A percentile compares a stretch with the other conserved stretches of the same genome.
Evolutionary conservation across 2,329 filamentous ascomycete genomes (phyloP).

Genomic region (Trichoderma simmonsii): DNA sequence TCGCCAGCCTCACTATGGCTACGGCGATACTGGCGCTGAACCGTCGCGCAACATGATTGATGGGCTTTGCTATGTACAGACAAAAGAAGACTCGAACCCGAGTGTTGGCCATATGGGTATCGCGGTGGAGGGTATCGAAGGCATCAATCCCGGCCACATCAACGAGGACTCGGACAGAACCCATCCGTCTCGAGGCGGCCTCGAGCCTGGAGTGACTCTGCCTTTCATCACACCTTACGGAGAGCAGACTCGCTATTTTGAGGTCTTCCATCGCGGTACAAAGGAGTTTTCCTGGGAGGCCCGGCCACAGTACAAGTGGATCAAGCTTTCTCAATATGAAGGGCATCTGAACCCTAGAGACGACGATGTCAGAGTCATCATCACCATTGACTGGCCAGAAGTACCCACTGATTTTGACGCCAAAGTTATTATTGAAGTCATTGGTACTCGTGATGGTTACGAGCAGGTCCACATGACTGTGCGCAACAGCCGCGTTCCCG

Average conservation of each 20-base stretch:
- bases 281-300: slow-evolving; percentile 31
- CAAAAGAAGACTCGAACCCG: slow-evolving; percentile 45
- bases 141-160: slow-evolving; percentile 36
- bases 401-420: slow-evolving; percentile 41
- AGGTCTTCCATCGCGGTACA: slow-evolving; percentile 36
- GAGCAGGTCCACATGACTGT: slow-evolving; percentile 34
- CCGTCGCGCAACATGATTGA: slow-evolving; percentile 53
- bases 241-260: slow-evolving; percentile 32
- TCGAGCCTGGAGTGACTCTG: slow-evolving; percentile 31
- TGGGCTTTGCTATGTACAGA: slow-evolving; percentile 53
- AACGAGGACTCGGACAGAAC: slow-evolving; percentile 54
- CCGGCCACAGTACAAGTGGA: slow-evolving; percentile 32
- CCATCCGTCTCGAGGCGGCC: slow-evolving; percentile 39
- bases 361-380: slow-evolving; percentile 30
- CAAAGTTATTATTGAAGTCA: slow-evolving; percentile 38
- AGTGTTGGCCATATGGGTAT: slow-evolving; percentile 41
- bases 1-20: slow-evolving; percentile 48
- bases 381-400: slow-evolving; percentile 34
- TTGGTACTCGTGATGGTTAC: slow-evolving; percentile 37
- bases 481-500: slow-evolving; percentile 27
- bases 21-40: slow-evolving; percentile 26
- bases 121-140: slow-evolving; percentile 33
- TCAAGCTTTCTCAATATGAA: slow-evolving; percentile 29
- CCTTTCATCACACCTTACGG: slow-evolving; percentile 34
- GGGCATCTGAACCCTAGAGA: slow-evolving; percentile 33